Conservation (phyloP, 2,329 filamentous ascomycete genomes). For the Penicillium paneum region DNA sequence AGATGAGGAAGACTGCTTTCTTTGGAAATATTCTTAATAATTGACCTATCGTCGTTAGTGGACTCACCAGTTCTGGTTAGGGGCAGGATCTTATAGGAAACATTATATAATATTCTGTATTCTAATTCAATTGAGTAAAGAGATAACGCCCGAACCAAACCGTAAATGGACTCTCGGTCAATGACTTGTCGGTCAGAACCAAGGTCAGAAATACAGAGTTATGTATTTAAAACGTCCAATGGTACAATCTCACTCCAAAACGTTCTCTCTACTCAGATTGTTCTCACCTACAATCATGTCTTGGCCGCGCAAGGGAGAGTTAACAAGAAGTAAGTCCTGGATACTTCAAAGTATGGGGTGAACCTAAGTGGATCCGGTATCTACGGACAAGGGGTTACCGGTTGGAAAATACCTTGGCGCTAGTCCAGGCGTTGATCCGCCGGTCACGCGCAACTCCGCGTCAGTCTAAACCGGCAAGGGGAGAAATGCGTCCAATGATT, state of each 20-base stretch:
- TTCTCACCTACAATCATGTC: background rate
- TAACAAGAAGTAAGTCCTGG: background rate
- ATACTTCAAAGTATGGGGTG: constrained; percentile 5
- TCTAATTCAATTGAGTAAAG: background rate
- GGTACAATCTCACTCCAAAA: too few relatives aligned
- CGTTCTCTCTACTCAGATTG: background rate
- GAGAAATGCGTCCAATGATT: background rate
- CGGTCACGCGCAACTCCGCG: constrained; percentile 21
- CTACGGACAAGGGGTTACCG: background rate
- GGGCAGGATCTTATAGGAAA: too few relatives aligned
- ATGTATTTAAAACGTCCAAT: too few relatives aligned
- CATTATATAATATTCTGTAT: background rate
- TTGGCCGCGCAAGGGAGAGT: constrained; percentile 6
- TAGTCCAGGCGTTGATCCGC: constrained; percentile 8
- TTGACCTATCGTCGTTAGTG: too few relatives aligned
- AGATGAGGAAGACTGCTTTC: background rate
- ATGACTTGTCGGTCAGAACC: background rate
- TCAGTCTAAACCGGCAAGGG: constrained; percentile 6
- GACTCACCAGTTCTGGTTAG: too few relatives aligned
- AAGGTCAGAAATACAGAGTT: background rate
- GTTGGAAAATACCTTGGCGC: background rate
- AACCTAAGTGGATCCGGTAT: constrained; percentile 5
- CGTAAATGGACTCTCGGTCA: constrained; percentile 19
- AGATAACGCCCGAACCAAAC: background rate
- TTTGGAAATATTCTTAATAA: too few relatives aligned